These are phyloP conservation scores for Brassica incana DNA, from an alignment of 345 rosid genomes.

Conservation along the genomic window DNA sequence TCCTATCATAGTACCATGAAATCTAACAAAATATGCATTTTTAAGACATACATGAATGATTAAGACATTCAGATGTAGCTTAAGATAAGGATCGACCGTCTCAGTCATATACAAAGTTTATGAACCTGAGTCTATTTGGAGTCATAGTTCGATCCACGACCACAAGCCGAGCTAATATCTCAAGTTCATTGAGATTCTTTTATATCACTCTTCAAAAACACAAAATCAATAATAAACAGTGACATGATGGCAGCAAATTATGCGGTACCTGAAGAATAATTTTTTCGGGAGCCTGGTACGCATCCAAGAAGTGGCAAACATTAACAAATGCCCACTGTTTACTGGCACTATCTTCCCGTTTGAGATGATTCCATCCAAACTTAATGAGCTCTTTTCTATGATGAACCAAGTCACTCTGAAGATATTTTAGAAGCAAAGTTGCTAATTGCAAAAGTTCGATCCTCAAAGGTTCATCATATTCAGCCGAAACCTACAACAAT, in stretches of 20 bases:
- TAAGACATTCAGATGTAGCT: conserved; percentile 14
- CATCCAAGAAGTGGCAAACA: conserved; percentile 98
- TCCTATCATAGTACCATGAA: conserved; percentile 13
- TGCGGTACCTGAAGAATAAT: conserved; percentile 87
- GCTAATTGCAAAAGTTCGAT: conserved; percentile 98
- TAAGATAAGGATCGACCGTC: conserved; percentile 16
- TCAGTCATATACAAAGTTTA: neutral
- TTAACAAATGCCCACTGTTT: conserved; percentile 99
- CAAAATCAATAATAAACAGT: conserved; percentile 1
- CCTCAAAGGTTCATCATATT: conserved; percentile 94
- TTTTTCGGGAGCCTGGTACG: conserved; percentile 99
- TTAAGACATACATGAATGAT: conserved; percentile 11
- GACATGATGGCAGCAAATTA: conserved; percentile 5
- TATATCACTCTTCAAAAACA: conserved; percentile 1
- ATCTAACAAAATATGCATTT: conserved; percentile 25
- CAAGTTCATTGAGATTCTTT: conserved; percentile 1
- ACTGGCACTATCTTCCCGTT: conserved; percentile 99
- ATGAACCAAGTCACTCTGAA: conserved; percentile 91
- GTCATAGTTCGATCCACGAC: too few relatives aligned
- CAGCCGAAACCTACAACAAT: conserved; percentile 83
- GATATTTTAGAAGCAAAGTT: conserved; percentile 92
- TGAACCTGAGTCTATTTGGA: too few relatives aligned
- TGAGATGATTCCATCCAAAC: conserved; percentile 99
- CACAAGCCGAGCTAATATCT: neutral
- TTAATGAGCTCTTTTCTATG: conserved; percentile 98